These are phyloP conservation scores for Hordeum pubiflorum DNA, from an alignment of 202 grass and related monocot genomes.

Conservation along the genomic window DNA sequence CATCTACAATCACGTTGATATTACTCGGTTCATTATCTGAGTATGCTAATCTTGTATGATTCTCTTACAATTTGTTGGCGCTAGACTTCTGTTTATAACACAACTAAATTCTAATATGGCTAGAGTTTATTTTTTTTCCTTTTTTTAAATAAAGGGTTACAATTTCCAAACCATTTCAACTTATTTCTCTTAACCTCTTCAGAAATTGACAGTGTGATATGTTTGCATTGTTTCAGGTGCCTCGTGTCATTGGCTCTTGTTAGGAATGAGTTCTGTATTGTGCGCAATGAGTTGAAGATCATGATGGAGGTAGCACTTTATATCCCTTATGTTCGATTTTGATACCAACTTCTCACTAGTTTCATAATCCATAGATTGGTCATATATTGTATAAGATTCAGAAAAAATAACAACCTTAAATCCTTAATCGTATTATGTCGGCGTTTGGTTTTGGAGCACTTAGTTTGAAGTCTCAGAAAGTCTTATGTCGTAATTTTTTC, in stretches of 20 bases:
- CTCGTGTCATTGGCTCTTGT: slow-evolving; percentile 46
- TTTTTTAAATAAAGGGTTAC: not conserved
- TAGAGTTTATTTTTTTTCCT: no score
- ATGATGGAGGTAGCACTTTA: slow-evolving; percentile 55
- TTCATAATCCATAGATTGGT: not conserved
- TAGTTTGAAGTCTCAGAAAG: no score
- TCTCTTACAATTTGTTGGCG: not conserved
- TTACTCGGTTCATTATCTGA: not conserved
- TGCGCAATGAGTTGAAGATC: slow-evolving; percentile 43
- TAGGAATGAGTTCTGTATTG: slow-evolving; percentile 48
- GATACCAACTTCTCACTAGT: not conserved
- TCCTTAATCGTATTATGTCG: no score
- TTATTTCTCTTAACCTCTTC: not conserved
- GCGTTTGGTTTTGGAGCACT: no score
- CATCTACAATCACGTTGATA: not conserved
- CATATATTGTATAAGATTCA: not conserved
- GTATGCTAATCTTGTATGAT: not conserved
- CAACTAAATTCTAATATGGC: not conserved
- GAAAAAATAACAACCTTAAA: no score
- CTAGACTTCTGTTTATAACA: not conserved
- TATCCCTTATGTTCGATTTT: not conserved
- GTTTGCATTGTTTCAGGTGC: not conserved
- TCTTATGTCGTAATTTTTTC: not conserved
- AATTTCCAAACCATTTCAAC: not conserved
- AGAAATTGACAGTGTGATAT: not conserved